Conservation (phyloP, 768 basidiomycete species). For the Kwoniella europaea region DNA sequence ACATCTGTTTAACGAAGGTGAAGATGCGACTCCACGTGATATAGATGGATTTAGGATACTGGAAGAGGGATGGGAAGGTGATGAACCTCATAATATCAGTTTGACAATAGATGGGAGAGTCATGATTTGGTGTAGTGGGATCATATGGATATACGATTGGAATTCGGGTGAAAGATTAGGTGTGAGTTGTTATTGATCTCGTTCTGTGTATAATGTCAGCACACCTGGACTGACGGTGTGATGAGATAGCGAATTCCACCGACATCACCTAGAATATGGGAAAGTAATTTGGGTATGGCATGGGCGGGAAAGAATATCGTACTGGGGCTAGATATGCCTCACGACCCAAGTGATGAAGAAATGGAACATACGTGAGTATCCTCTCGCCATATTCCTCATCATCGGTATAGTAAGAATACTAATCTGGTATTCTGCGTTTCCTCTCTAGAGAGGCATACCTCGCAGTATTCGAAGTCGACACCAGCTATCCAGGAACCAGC, state of each 20-base stretch:
- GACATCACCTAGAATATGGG: neutral
- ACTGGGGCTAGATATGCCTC: constrained; percentile 11
- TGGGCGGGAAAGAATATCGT: constrained; percentile 4
- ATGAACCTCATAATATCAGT: constrained; percentile 16
- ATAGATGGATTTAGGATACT: neutral
- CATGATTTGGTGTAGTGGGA: constrained; percentile 17
- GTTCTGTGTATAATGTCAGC: neutral
- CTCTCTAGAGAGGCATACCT: too few relatives aligned
- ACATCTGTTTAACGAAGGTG: constrained; percentile 15
- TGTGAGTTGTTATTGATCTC: neutral
- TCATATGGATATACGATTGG: constrained; percentile 14
- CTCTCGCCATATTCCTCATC: too few relatives aligned
- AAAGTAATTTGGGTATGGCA: constrained; percentile 18
- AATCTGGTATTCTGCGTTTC: too few relatives aligned
- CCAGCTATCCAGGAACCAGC: constrained; percentile 6
- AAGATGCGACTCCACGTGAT: constrained; percentile 8
- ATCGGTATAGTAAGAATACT: too few relatives aligned
- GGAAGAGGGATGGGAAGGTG: constrained; percentile 5
- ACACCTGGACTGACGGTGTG: neutral
- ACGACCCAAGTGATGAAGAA: neutral
- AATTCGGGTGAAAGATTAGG: neutral
- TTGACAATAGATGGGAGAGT: constrained; percentile 10
- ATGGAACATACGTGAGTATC: constrained; percentile 5
- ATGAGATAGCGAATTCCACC: constrained; percentile 3
- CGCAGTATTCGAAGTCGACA: constrained; percentile 10